Evolutionary conservation across 768 basidiomycete genomes (phyloP), one percentile per base, ranked within the genome.

Genomic region (Hygrophoropsis aurantiaca): DNA sequence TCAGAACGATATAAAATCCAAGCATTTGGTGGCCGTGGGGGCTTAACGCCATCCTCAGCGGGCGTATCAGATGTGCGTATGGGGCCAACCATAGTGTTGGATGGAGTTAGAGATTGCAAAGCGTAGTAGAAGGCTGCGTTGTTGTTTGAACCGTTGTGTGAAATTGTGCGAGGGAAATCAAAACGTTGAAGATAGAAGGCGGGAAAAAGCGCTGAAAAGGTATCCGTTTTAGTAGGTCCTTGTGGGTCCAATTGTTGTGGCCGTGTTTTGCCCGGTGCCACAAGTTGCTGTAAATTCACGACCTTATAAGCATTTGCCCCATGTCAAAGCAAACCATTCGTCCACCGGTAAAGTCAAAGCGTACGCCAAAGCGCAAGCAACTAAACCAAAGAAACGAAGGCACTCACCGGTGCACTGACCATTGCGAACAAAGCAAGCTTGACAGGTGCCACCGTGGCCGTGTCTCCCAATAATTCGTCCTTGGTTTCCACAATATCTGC

Each of bases 1-100:
- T 80, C 75, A 3, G 84, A 80, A 34, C 90, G 80, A 64, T 87
- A 92, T 13, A 91, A 53, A 49, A 92, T 91, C 87, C 87, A 92
- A 0, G 89, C 82, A 59, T 91, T 92, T 9, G 83, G 81, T 3
- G 90, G 89, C 0, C 90, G 77, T 9, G 85, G 84, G 4, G 75
- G 72, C 46, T 73, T 65, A 15, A 66, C 50, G 41, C 46, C 54
- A 21, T 19, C 48, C 40, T 56, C 41, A 19, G 48, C 21, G 0
- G 42, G 16, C 10, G 41, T 9, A 1, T 41, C 24, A 2, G 40
- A 13, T 6, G 57, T 4, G 11, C 61, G 54, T 33, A n/a, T 16
- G 46, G 59, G 57, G 10, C 65, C 54, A 0, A 52, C 20, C 64
- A 66, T 66, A 26, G 39, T 23, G 11, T 56, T 45, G 24, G 56